Evolutionary conservation across 768 basidiomycete genomes (phyloP).

Genomic region (Strobilomyces dryophilus): DNA sequence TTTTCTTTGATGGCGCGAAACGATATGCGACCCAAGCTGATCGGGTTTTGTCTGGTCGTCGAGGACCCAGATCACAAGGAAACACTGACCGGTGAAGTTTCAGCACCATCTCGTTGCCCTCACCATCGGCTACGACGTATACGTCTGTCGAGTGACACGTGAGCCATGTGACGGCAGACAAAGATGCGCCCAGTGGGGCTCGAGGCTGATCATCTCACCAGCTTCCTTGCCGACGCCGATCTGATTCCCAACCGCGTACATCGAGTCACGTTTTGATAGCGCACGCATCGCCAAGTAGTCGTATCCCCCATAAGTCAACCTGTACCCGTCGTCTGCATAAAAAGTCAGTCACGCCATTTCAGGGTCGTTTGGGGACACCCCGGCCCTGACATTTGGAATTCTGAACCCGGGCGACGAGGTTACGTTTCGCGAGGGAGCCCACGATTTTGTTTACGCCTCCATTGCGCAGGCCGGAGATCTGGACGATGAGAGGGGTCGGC

Average conservation of each 20-base stretch:
- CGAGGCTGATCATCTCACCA: conserved; percentile 42
- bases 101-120: conserved; percentile 82
- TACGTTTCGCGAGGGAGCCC: conserved; percentile 87
- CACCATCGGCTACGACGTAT: conserved; percentile 82
- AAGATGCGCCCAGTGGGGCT: neutral
- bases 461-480: conserved; percentile 87
- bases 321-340: conserved; percentile 86
- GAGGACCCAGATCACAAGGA: neutral
- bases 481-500: conserved; percentile 81
- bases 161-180: neutral
- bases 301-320: conserved; percentile 97
- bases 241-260: conserved; percentile 93
- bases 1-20: conserved; percentile 97
- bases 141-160: conserved; percentile 48
- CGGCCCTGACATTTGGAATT: conserved; percentile 77
- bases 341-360: conserved; percentile 1
- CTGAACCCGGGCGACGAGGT: conserved; percentile 83
- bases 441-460: conserved; percentile 94
- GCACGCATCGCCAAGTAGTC: conserved; percentile 94
- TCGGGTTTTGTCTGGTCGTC: conserved; percentile 4
- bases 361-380: neutral
- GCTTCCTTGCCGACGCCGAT: conserved; percentile 99
- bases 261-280: conserved; percentile 82
- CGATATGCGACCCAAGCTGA: conserved; percentile 91
- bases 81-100: conserved; percentile 81